Base-by-base conservation (phyloP, 208 protist species). In the Leishmania amazonensis region DNA sequence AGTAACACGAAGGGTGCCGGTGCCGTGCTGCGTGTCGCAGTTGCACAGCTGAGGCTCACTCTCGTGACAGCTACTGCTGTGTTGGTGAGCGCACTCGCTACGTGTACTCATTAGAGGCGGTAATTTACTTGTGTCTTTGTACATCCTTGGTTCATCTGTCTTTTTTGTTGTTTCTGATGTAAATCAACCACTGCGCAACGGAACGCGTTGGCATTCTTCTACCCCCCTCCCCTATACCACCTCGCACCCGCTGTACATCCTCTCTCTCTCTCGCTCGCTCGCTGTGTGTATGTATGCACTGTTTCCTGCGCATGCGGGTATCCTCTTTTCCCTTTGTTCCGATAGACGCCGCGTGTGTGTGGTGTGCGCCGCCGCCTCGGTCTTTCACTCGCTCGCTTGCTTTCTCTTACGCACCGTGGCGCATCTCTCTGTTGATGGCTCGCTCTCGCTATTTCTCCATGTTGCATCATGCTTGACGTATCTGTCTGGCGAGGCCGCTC, bases 1-100 rank as follows among this genome's bases (percentile, higher is more conserved):
- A 91, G 81, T 94, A 90, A 70, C 13, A 71, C 13, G 8, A 42
- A 40, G 35, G 13, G 73, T 15, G 38, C 60, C 38, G 77, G 71
- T 85, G 31, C 78, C 11, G 83, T 38, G 71, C 2, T 87, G 62
- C 79, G 13, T 79, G 58, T 75, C 5, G 64, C 4, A 31, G 53
- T 47, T 35, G 72, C 35, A 35, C 11, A 31, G 71, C 21, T 5
- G n/a, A 24, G 11, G 11, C 0, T 67, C 45, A 35, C 62, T 51
- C 7, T 49, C 17, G 21, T 8, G 28, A 38, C 51, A 54, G 51
- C 51, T 54, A 28, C 58, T 64, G 58, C 58, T 64, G 58, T 64
- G 28, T 28, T 31, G 28, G n/a, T 31, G 58, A 64, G 15, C n/a
- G 58, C 28, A 8, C 19, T 31, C 28, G 28, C 58, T 64, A 13